Base-by-base conservation (phyloP, 1,284 basidiomycete genomes). In the Pseudomicrostroma phylloplanum region DNA sequence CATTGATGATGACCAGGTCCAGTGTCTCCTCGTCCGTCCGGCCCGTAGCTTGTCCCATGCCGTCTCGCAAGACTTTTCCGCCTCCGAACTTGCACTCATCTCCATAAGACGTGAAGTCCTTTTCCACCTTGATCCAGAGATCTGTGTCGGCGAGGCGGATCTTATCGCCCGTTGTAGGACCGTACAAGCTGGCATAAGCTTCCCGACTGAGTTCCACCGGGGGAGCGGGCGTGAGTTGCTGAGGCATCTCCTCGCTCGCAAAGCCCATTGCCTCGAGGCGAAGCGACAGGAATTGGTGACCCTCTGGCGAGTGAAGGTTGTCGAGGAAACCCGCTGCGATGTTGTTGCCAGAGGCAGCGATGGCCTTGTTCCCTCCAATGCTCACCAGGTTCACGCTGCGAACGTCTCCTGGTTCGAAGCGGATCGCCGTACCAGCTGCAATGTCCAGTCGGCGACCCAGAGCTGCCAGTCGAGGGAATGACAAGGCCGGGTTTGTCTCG, bases 81-180 rank as follows among this genome's bases (percentile, higher is more conserved):
- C 94, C 94, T 13, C 94, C 94, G 74, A 99, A 99, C 80, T 97
- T 98, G 82, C 74, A 72, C 81, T 98, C 96, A 70, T 99, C 94
- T 9, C 94, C 85, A 74, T 92, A 92, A 1, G 84, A 81, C 2
- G 90, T 88, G 85, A 85, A 84, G 74, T 98, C 96, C 42, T 85
- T 82, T 79, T 98, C 94, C 2, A 99, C 88, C 80, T 93, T 86
- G 67, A 97, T 84, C 92, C 92, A 98, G 12, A 99, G 84, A 39
- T 83, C 82, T 6, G 91, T 93, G 78, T 99, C 96, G 11, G 87
- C 94, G 17, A 99, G 83, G 46, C 91, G 83, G 21, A 99, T 85
- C 46, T 87, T 83, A 80, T 98, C 96, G 0, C 94, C 96, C 1
- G 85, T 85, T 0, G 96, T 98, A 0, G 96, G 96, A 0, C 96